These are phyloP conservation scores for Gossypium aridum DNA, from an alignment of 441 rosid genomes.

Conservation along the genomic window DNA sequence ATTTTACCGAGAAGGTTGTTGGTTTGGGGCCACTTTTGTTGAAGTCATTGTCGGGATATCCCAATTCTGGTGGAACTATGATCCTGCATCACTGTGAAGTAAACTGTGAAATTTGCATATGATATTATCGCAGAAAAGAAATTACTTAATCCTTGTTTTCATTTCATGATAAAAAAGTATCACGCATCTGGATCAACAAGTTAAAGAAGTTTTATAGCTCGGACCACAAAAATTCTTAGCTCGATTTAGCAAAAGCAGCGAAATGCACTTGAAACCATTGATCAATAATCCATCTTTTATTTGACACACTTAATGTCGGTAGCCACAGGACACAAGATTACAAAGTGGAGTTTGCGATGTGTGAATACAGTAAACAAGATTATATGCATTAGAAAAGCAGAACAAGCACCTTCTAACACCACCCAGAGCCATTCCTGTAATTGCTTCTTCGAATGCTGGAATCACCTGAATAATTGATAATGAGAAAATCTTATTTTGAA, in stretches of 20 bases:
- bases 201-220: not conserved
- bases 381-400: slow-evolving; percentile 14
- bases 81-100: slow-evolving; percentile 47
- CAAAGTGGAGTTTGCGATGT: not conserved
- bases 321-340: not conserved
- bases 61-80: slow-evolving; percentile 89
- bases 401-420: slow-evolving; percentile 80
- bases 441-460: slow-evolving; percentile 95
- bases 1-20: slow-evolving; percentile 74
- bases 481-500: slow-evolving; percentile 8
- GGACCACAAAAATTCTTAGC: not conserved
- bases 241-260: not conserved
- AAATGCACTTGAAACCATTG: slow-evolving; percentile 1
- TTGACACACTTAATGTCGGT: not conserved
- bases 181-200: not conserved
- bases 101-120: not conserved
- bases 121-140: not conserved
- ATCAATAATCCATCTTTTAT: not conserved
- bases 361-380: not conserved
- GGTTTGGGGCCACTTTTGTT: slow-evolving; percentile 79
- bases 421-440: slow-evolving; percentile 85
- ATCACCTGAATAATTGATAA: slow-evolving; percentile 55
- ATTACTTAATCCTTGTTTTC: not conserved
- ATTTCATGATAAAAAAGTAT: not conserved
- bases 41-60: slow-evolving; percentile 85